Percentiles rank a stretch among this genome's conserved stretches.
phyloP scores from a whole-genome alignment of 164 flowering plant species.

The Vitis rupestris region DNA sequence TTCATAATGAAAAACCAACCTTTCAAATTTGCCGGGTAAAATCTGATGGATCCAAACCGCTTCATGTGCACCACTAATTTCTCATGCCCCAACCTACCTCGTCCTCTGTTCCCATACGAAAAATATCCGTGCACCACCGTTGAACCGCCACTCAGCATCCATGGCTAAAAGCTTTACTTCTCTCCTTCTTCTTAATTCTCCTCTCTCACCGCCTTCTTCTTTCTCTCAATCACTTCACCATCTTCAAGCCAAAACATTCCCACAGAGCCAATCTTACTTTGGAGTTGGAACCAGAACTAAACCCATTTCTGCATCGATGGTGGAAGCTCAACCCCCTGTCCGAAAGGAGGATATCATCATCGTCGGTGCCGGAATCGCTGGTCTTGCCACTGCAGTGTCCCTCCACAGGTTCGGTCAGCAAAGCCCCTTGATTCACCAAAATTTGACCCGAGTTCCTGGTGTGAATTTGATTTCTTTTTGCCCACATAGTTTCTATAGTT shows the following conservation, averaged over 20 bases:
- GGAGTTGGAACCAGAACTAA: constrained; percentile 13
- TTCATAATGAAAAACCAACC: too few relatives aligned
- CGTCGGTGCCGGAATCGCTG: constrained; percentile 88
- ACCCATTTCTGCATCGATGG: constrained; percentile 7
- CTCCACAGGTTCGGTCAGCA: constrained; percentile 54
- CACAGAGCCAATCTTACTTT: constrained; percentile 5
- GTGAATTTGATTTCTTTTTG: too few relatives aligned
- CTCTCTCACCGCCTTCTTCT: constrained; percentile 9
- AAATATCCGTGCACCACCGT: not conserved
- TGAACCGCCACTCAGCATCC: not conserved
- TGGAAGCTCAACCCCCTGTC: constrained; percentile 23
- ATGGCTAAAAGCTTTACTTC: constrained; percentile 12
- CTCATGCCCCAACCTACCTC: too few relatives aligned
- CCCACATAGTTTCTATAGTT: too few relatives aligned
- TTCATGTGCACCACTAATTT: too few relatives aligned
- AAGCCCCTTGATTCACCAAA: too few relatives aligned
- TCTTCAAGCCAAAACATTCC: not conserved
- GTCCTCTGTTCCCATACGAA: not conserved
- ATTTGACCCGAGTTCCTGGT: too few relatives aligned
- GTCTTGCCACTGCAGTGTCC: constrained; percentile 81
- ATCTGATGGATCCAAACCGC: too few relatives aligned
- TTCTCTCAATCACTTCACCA: not conserved
- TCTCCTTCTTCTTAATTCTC: constrained; percentile 8
- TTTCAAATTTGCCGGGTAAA: too few relatives aligned
- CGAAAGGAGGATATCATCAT: constrained; percentile 60